Evolutionary conservation across 805 yeast genomes (phyloP), one percentile per base, ranked within the genome.

Genomic region (Schwanniomyces vanrijiae): DNA sequence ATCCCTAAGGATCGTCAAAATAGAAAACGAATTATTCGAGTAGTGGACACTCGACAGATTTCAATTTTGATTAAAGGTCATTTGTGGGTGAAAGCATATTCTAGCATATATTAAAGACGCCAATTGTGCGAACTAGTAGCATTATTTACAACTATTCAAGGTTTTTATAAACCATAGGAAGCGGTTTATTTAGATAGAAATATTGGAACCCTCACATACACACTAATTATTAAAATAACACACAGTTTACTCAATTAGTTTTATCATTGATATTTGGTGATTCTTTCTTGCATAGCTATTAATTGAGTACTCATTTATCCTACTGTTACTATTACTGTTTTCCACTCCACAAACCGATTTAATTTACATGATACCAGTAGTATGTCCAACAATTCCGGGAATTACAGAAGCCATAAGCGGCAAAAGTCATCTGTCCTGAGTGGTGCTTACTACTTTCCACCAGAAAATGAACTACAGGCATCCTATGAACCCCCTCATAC

Each of bases 351-450:
- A 35, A 35, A 35, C 5, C 6, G 16, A 13, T 5, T 20, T 11
- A 9, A 37, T 37, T 37, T 37, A 20, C 22, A 40, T 40, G 43
- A 19, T 18, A 2, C 37, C 14, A 19, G 20, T 28, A 40, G 35
- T 33, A 55, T 55, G 59, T 42, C 58, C 42, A 51, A 54, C 38
- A 49, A 49, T 40, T 52, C 54, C 37, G 51, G 47, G 53, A 54
- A 48, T 43, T 29, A 50, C 39, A 53, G 56, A 44, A 45, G 64
- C 14, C 73, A 68, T 53, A 68, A 68, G 52, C 71, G 73, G 45
- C 73, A 67, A 56, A 68, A 68, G 49, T 65, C 69, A 46, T 65
- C 68, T 19, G 40, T 62, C 20, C 65, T 59, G 66, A 65, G 59
- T 51, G 51, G 58, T 8, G 62, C 64, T 28, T 66, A 61, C 49